These are phyloP conservation scores for Vitis labrusca DNA, from an alignment of 164 flowering plant species.

Conservation along the genomic window DNA sequence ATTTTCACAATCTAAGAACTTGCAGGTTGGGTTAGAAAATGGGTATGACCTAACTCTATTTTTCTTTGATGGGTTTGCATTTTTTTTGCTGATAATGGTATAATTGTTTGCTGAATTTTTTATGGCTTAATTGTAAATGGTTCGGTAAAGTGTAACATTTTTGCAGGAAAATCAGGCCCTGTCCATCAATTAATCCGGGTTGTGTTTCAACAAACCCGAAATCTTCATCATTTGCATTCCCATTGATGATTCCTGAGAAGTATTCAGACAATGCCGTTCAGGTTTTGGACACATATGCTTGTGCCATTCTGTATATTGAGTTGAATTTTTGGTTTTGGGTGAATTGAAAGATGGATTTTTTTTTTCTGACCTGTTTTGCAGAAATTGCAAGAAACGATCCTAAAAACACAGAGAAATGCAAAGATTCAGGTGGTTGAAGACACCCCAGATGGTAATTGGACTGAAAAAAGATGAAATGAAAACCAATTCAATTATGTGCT, in stretches of 20 bases:
- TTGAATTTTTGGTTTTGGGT: not conserved
- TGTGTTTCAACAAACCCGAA: slow-evolving; percentile 82
- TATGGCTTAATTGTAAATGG: not conserved
- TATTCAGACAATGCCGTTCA: slow-evolving; percentile 51
- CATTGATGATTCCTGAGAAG: slow-evolving; percentile 65
- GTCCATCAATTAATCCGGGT: slow-evolving; percentile 86
- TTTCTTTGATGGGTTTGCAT: slow-evolving; percentile 2
- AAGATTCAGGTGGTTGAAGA: slow-evolving; percentile 61
- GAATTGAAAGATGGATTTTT: not conserved
- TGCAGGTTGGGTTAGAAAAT: slow-evolving; percentile 64
- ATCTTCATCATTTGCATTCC: slow-evolving; percentile 76
- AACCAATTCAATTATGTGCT: too few species aligned
- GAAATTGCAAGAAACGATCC: slow-evolving; percentile 77
- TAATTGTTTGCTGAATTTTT: not conserved
- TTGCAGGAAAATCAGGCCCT: slow-evolving; percentile 84
- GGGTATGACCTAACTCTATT: slow-evolving; percentile 43
- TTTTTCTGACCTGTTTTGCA: slow-evolving; percentile 26
- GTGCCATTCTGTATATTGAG: not conserved
- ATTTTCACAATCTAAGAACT: slow-evolving; percentile 80
- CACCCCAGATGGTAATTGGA: slow-evolving; percentile 64
- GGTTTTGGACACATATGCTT: slow-evolving; percentile 26
- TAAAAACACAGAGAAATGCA: slow-evolving; percentile 77
- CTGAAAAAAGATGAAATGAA: not conserved
- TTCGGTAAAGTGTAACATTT: not conserved
- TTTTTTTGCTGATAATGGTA: not conserved